Evolutionary conservation across 1,139 yeast species (phyloP).

Genomic region (Yamadazyma conglobata): DNA sequence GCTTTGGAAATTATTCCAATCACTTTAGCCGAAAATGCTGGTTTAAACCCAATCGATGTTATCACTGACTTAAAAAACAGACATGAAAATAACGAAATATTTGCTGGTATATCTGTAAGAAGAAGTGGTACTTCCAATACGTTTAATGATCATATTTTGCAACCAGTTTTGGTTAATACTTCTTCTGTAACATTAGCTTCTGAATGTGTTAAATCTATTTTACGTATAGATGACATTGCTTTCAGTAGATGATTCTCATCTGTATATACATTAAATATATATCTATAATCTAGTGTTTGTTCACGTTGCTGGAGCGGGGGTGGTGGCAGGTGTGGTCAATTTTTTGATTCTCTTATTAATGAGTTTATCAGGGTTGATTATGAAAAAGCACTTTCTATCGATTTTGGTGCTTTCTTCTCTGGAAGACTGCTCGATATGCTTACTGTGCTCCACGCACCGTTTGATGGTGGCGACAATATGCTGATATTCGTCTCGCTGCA

Average conservation of each 20-base stretch:
- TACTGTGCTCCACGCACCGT: slow-evolving; percentile 48
- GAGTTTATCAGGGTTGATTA: slow-evolving; percentile 54
- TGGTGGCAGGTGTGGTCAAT: too few species aligned
- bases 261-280: slow-evolving; percentile 1
- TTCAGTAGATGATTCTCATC: slow-evolving; percentile 29
- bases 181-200: slow-evolving; percentile 93
- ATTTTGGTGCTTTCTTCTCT: slow-evolving; percentile 60
- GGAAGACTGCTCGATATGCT: slow-evolving; percentile 41
- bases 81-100: slow-evolving; percentile 86
- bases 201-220: slow-evolving; percentile 91
- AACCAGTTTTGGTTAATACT: slow-evolving; percentile 91
- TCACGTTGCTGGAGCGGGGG: too few species aligned
- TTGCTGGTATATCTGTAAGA: slow-evolving; percentile 95
- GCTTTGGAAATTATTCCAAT: slow-evolving; percentile 97
- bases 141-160: slow-evolving; percentile 89
- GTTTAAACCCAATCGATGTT: slow-evolving; percentile 89
- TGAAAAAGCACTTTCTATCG: slow-evolving; percentile 61
- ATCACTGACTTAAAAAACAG: slow-evolving; percentile 91
- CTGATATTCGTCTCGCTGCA: slow-evolving; percentile 32
- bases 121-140: slow-evolving; percentile 93
- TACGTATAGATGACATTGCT: slow-evolving; percentile 95
- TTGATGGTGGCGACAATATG: slow-evolving; percentile 42
- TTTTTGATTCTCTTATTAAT: slow-evolving; percentile 40
- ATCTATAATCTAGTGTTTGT: too few species aligned
- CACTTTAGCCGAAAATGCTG: slow-evolving; percentile 97